These are phyloP conservation scores for Axilococcus clingmanii DNA, from an alignment of 139 green algal species.

Conservation along the genomic window DNA sequence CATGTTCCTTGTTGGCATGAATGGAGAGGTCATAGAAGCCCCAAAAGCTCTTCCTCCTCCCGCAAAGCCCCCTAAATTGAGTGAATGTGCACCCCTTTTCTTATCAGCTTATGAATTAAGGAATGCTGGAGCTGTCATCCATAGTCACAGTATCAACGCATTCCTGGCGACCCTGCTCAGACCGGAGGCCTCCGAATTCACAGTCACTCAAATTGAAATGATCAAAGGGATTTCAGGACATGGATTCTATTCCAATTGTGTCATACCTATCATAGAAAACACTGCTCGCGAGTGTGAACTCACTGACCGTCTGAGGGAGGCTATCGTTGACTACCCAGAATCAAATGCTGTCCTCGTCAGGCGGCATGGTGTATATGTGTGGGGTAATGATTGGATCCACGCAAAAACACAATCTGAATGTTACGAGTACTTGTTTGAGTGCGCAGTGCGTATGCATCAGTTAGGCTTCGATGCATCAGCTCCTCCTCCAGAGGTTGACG, in stretches of 20 bases:
- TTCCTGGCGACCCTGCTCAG: conserved; percentile 84
- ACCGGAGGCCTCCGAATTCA: conserved; percentile 60
- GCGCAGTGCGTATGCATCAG: conserved; percentile 62
- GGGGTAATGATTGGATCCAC: conserved; percentile 72
- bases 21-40: conserved; percentile 53
- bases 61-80: conserved; percentile 79
- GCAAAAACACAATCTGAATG: conserved; percentile 73
- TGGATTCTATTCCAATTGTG: conserved; percentile 74
- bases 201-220: conserved; percentile 89
- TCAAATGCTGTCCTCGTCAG: conserved; percentile 75
- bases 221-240: conserved; percentile 90
- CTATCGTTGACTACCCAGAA: conserved; percentile 72
- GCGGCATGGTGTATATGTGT: conserved; percentile 80
- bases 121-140: conserved; percentile 80
- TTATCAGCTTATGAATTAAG: conserved; percentile 84
- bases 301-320: conserved; percentile 75
- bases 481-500: conserved; percentile 5
- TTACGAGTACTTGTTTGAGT: conserved; percentile 95
- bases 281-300: conserved; percentile 92
- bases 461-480: conserved; percentile 62
- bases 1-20: conserved; percentile 81
- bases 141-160: conserved; percentile 81
- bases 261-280: conserved; percentile 96
- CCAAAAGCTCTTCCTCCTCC: conserved; percentile 53
- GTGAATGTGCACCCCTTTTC: conserved; percentile 86